Evolutionary conservation across 768 basidiomycete species (phyloP).

Genomic region (Tephrocybe rancida): DNA sequence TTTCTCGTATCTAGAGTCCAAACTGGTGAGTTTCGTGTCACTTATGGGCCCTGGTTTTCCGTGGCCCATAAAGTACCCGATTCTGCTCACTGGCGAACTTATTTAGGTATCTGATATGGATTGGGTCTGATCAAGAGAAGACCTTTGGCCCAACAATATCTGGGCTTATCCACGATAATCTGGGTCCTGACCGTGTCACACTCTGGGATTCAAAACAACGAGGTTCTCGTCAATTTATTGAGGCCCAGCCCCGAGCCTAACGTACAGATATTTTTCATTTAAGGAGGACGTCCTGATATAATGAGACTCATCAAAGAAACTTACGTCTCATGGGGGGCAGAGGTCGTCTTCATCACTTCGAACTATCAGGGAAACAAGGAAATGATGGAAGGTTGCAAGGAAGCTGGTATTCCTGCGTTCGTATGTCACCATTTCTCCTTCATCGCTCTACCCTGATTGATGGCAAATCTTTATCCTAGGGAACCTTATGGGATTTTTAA

Average conservation of each 20-base stretch:
- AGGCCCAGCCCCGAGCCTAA: neutral
- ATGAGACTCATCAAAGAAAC: conserved; percentile 78
- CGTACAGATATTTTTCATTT: neutral
- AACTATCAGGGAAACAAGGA: conserved; percentile 78
- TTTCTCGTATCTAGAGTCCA: conserved; percentile 37
- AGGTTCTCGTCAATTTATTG: conserved; percentile 35
- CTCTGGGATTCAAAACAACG: conserved; percentile 81
- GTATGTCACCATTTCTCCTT: conserved; percentile 32
- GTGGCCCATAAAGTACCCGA: neutral
- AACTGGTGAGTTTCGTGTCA: conserved; percentile 40
- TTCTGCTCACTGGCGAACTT: conserved; percentile 11
- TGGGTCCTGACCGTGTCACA: conserved; percentile 70
- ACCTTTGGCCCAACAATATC: conserved; percentile 84
- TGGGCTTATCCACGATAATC: conserved; percentile 65
- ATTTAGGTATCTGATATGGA: conserved; percentile 80
- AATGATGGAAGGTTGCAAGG: conserved; percentile 82
- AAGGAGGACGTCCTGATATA: conserved; percentile 72
- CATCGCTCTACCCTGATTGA: neutral
- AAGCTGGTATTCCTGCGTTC: conserved; percentile 68
- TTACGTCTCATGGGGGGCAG: conserved; percentile 79
- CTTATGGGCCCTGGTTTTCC: conserved; percentile 19
- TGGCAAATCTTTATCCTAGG: conserved; percentile 28
- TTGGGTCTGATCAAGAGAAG: conserved; percentile 83
- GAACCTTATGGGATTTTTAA: conserved; percentile 77
- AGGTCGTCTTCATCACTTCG: conserved; percentile 84